Evolutionary conservation across 768 basidiomycete genomes (phyloP).

Genomic region (Amanita brunnescens): DNA sequence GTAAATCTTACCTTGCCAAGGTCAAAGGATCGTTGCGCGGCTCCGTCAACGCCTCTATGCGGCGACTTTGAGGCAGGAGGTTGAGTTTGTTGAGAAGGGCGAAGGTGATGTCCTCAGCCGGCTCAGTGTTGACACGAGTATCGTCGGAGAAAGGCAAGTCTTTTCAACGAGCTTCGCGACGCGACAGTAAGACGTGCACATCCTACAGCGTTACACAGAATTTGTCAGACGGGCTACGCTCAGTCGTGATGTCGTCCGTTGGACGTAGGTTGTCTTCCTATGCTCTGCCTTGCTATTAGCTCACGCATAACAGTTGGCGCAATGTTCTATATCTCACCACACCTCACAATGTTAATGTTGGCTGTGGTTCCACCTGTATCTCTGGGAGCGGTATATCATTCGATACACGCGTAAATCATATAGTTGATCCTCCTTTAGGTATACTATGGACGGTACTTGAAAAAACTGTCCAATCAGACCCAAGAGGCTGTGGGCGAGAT

Average conservation of each 20-base stretch:
- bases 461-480: conserved; percentile 82
- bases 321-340: conserved; percentile 90
- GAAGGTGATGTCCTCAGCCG: conserved; percentile 93
- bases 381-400: conserved; percentile 59
- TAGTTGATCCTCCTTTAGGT: conserved; percentile 41
- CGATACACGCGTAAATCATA: neutral
- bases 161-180: neutral
- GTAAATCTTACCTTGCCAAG: conserved; percentile 17
- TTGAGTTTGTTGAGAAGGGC: conserved; percentile 86
- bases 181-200: neutral
- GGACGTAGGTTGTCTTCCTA: conserved; percentile 53
- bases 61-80: conserved; percentile 82
- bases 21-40: conserved; percentile 87
- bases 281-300: neutral
- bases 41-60: conserved; percentile 75
- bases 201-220: conserved; percentile 62
- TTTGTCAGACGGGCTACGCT: conserved; percentile 72
- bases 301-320: conserved; percentile 61
- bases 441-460: conserved; percentile 92
- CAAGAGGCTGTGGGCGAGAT: conserved; percentile 95
- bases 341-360: conserved; percentile 87
- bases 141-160: conserved; percentile 83
- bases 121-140: conserved; percentile 83
- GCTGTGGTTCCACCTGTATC: conserved; percentile 85
- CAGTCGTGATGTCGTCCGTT: conserved; percentile 88